Evolutionary conservation across 257 asterid genomes (phyloP).

Genomic region (Fraxinus americana): DNA sequence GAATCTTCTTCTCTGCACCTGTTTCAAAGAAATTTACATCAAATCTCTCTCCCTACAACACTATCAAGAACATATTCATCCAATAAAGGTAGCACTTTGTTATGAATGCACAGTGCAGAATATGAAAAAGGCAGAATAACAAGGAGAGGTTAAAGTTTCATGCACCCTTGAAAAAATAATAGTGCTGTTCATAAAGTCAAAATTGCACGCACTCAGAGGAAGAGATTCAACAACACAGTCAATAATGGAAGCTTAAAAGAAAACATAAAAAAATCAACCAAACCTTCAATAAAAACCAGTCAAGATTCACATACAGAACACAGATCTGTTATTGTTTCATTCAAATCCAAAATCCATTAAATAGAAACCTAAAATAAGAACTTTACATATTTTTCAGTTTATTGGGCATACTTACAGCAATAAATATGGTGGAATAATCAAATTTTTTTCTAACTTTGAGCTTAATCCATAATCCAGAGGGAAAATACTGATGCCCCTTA

Average conservation of each 20-base stretch:
- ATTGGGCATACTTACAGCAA: neutral
- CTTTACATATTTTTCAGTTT: neutral
- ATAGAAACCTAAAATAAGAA: neutral
- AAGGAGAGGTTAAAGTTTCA: conserved; percentile 7
- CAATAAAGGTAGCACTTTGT: neutral
- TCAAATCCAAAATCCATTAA: conserved; percentile 11
- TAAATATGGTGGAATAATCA: neutral
- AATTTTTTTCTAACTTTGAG: neutral
- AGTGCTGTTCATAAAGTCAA: conserved; percentile 29
- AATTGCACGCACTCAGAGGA: conserved; percentile 15
- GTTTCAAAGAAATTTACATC: conserved; percentile 19
- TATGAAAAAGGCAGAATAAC: conserved; percentile 3
- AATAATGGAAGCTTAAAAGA: conserved; percentile 27
- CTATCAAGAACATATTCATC: neutral
- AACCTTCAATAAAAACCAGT: conserved; percentile 15
- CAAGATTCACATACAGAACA: conserved; percentile 28
- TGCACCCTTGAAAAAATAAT: conserved; percentile 24
- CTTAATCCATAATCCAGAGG: neutral
- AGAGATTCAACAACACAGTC: conserved; percentile 18
- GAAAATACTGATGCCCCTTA: neutral
- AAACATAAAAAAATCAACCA: conserved; percentile 6
- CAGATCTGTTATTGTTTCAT: conserved; percentile 27
- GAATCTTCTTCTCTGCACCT: conserved; percentile 12
- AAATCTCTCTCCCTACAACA: neutral
- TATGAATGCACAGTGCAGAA: conserved; percentile 10